Evolutionary conservation across 129 eudicot genomes (phyloP).

Genomic region (Centella asiatica): DNA sequence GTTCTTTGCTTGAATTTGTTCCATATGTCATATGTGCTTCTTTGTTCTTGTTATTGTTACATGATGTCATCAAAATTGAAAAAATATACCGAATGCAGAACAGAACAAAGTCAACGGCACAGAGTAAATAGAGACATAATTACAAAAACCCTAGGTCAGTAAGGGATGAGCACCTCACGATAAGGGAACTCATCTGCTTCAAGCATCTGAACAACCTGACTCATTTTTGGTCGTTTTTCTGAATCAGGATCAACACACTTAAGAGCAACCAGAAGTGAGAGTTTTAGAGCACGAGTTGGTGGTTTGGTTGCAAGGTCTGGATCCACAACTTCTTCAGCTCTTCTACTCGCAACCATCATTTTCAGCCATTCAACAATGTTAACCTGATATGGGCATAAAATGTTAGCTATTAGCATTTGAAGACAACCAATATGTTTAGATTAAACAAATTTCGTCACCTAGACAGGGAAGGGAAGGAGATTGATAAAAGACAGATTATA

Average conservation of each 20-base stretch:
- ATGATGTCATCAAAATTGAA: background rate
- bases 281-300: constrained; percentile 71
- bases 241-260: constrained; percentile 96
- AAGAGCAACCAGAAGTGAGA: constrained; percentile 87
- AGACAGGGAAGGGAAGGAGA: background rate
- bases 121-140: background rate
- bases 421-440: background rate
- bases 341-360: constrained; percentile 87
- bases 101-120: background rate
- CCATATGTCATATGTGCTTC: background rate
- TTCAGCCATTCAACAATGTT: constrained; percentile 98
- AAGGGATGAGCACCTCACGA: constrained; percentile 60
- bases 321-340: constrained; percentile 91
- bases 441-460: background rate
- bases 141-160: background rate
- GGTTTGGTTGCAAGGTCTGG: constrained; percentile 72
- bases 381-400: constrained; percentile 36
- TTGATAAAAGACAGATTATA: background rate
- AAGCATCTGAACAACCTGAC: constrained; percentile 90
- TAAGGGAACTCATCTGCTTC: constrained; percentile 77
- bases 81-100: background rate
- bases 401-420: background rate
- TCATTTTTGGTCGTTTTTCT: constrained; percentile 87
- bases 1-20: background rate
- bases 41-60: background rate